Percentiles rank a stretch among this genome's conserved stretches.
These are phyloP conservation scores for Tricholoma flavovirens DNA, from an alignment of 768 basidiomycete genomes.

Conservation along the genomic window DNA sequence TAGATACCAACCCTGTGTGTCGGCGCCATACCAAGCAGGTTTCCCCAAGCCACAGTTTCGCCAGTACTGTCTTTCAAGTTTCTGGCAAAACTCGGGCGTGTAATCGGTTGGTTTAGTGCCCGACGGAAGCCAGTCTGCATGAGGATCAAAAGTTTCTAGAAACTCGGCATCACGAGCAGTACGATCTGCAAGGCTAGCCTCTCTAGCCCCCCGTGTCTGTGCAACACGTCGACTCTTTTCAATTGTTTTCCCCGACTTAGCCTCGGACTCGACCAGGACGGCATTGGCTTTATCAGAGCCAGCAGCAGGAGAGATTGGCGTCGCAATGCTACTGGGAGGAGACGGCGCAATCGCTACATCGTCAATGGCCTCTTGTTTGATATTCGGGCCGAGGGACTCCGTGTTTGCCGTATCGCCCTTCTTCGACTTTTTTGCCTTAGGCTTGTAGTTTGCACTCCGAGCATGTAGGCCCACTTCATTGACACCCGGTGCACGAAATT, in stretches of 20 bases:
- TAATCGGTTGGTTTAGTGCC: constrained; percentile 73
- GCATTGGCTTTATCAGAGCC: constrained; percentile 16
- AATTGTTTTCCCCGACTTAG: constrained; percentile 19
- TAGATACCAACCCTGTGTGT: constrained; percentile 68
- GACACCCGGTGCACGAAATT: constrained; percentile 68
- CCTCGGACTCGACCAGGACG: constrained; percentile 11
- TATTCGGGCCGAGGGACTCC: constrained; percentile 39
- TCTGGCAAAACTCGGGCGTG: constrained; percentile 80
- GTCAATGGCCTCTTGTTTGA: constrained; percentile 48
- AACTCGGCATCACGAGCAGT: constrained; percentile 48
- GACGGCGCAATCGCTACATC: constrained; percentile 27
- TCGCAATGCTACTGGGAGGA: constrained; percentile 36
- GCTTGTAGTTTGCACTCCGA: constrained; percentile 30
- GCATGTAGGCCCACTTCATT: constrained; percentile 58
- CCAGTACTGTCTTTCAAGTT: constrained; percentile 90
- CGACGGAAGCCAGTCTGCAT: constrained; percentile 73
- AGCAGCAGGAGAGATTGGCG: constrained; percentile 22
- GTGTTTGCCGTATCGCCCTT: constrained; percentile 31
- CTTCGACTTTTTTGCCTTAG: constrained; percentile 33
- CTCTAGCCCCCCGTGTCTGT: constrained; percentile 43
- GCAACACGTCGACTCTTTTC: constrained; percentile 29
- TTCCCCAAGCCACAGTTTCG: constrained; percentile 82
- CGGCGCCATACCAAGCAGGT: constrained; percentile 97
- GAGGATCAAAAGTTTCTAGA: constrained; percentile 66
- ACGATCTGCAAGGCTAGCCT: constrained; percentile 45